Evolutionary conservation across 2,329 filamentous ascomycete species (phyloP), one percentile per base, ranked within the genome.

Genomic region (Calonectria henricotiae): DNA sequence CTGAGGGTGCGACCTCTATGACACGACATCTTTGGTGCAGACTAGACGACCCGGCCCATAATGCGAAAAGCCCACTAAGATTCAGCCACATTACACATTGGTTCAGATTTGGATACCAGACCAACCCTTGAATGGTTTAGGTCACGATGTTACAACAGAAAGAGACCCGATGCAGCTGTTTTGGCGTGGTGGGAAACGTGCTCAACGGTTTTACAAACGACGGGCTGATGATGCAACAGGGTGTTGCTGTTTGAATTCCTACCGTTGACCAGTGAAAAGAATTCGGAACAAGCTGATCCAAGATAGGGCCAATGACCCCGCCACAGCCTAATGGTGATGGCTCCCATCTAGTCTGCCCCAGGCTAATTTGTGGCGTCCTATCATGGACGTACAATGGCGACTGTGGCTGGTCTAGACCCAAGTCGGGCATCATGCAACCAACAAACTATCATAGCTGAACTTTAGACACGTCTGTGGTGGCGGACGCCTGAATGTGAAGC

Each of bases 361-460:
- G 13, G 5, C n/a, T 4, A 23, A 5, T 15, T 7, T 0, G 51
- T 58, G 51, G 51, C 32, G 51, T 15, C 51, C 51, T 58, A 39
- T 58, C 35, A 58, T 6, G 2, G 9, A 39, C 2, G 23, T 12
- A 4, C 5, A 13, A 17, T 17, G 12, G 30, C 6, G 6, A 17
- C 20, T 8, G 32, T 25, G 20, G 35, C 20, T 39, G 51, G 51
- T 58, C 51, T 25, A 58, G 51, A 39, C 51, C 20, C 51, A 39
- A 37, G n/a, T 25, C 35, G 32, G 51, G 51, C 51, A 11, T 11
- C 43, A 46, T 8, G 6, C 5, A 13, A 20, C 32, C 13, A 35
- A 8, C 51, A 32, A 58, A 46, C 43, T 17, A 46, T n/a, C 3
- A n/a, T 17, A 11, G n/a, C 43, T 23, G n/a, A 23, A n/a, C 8